Conservation (phyloP, 192 early-diverging fungal species). For the Mortierella alpina region DNA sequence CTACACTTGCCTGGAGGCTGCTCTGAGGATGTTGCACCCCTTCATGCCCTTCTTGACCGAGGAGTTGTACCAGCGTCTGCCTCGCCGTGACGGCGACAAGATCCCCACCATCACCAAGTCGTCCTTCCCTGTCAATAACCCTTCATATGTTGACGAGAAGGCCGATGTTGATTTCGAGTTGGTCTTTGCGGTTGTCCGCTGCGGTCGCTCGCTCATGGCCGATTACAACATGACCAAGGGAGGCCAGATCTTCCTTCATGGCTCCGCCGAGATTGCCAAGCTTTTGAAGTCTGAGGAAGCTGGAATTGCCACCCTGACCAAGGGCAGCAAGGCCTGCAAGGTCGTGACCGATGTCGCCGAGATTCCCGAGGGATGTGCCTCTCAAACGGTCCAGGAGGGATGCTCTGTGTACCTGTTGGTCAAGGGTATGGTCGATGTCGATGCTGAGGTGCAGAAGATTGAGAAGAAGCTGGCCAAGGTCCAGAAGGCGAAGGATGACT, state of each 20-base stretch:
- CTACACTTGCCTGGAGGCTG: conserved; percentile 94
- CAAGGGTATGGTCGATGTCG: conserved; percentile 79
- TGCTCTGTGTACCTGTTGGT: conserved; percentile 82
- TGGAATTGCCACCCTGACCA: conserved; percentile 78
- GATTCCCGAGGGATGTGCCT: conserved; percentile 85
- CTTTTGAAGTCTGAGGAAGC: conserved; percentile 68
- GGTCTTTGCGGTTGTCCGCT: conserved; percentile 79
- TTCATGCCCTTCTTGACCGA: conserved; percentile 99
- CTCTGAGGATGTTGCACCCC: conserved; percentile 93
- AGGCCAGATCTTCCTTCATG: conserved; percentile 61
- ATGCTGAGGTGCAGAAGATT: conserved; percentile 84
- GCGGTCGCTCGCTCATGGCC: conserved; percentile 80
- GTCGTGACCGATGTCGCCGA: conserved; percentile 64
- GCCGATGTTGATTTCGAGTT: conserved; percentile 86
- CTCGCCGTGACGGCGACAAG: conserved; percentile 78
- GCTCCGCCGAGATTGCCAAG: conserved; percentile 44
- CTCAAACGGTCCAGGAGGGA: conserved; percentile 76
- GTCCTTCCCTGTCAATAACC: conserved; percentile 43
- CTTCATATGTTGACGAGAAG: conserved; percentile 66
- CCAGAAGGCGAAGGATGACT: conserved; percentile 65
- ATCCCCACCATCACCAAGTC: conserved; percentile 77
- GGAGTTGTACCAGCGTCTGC: conserved; percentile 97
- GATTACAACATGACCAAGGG: conserved; percentile 82
- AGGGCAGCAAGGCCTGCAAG: conserved; percentile 76
- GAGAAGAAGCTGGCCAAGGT: conserved; percentile 80